Conservation (phyloP, 1,284 basidiomycete species). For the Coniferiporia weirii region DNA sequence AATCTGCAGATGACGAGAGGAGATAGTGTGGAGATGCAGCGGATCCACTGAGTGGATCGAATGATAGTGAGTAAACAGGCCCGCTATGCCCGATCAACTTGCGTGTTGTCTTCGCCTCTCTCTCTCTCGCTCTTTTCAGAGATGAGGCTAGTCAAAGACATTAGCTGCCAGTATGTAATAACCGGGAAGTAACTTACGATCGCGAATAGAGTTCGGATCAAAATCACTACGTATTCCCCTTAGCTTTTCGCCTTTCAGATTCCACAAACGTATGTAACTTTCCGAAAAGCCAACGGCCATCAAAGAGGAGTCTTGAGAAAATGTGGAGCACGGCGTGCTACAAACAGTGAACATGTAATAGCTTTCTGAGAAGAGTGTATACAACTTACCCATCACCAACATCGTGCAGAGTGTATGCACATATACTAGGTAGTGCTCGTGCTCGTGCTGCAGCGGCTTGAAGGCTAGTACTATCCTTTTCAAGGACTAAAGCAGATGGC, state of each 20-base stretch:
- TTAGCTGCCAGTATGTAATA: conserved; percentile 7
- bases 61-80: conserved; percentile 91
- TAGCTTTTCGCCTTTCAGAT: conserved; percentile 87
- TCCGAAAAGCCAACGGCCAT: conserved; percentile 97
- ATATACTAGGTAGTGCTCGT: conserved; percentile 80
- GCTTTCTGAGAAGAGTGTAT: conserved; percentile 4
- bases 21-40: conserved; percentile 82
- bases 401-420: conserved; percentile 90
- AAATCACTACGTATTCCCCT: conserved; percentile 76
- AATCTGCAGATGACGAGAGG: conserved; percentile 91
- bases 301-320: conserved; percentile 89
- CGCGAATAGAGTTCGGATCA: conserved; percentile 58
- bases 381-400: conserved; percentile 77
- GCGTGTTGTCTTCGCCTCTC: conserved; percentile 75
- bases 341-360: conserved; percentile 10
- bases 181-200: conserved; percentile 45
- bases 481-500: conserved; percentile 52
- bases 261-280: conserved; percentile 95
- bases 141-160: conserved; percentile 43
- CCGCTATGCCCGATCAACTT: conserved; percentile 97
- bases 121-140: conserved; percentile 66
- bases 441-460: conserved; percentile 52
- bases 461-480: conserved; percentile 47
- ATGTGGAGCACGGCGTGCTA: conserved; percentile 83
- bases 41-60: conserved; percentile 89